Conservation (phyloP, 495 filamentous ascomycete species). For the Hypoxylon crocopeplum region DNA sequence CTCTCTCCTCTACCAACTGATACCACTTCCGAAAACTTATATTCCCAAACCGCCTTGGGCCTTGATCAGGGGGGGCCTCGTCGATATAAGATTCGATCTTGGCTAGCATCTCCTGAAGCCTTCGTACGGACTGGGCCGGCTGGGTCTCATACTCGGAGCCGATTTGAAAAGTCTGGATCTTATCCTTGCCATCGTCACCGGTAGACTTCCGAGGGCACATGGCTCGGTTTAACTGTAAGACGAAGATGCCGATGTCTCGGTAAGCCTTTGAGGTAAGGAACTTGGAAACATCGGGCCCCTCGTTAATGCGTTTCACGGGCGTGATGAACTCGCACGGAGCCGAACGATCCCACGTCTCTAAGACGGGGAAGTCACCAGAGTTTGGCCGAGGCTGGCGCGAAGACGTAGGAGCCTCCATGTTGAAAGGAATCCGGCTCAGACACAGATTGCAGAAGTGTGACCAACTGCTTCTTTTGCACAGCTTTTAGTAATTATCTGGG, state of each 20-base stretch:
- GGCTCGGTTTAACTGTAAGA: constrained; percentile 86
- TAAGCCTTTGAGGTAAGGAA: constrained; percentile 85
- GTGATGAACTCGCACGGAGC: constrained; percentile 53
- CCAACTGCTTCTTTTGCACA: no score
- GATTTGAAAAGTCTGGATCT: constrained; percentile 58
- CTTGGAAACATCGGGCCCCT: constrained; percentile 73
- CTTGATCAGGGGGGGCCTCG: constrained; percentile 81
- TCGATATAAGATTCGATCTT: constrained; percentile 70
- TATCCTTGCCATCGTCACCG: constrained; percentile 38
- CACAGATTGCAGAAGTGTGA: neutral
- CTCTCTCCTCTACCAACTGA: constrained; percentile 66
- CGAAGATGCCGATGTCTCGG: constrained; percentile 81
- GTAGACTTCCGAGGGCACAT: constrained; percentile 72
- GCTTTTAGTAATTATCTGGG: no score
- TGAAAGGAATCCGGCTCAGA: neutral
- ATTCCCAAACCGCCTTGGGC: constrained; percentile 91
- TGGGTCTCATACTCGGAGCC: constrained; percentile 48
- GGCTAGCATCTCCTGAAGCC: constrained; percentile 67
- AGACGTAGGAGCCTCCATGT: constrained; percentile 28
- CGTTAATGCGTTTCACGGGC: constrained; percentile 81
- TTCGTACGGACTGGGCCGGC: constrained; percentile 60
- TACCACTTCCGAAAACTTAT: constrained; percentile 86
- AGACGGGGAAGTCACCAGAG: constrained; percentile 32
- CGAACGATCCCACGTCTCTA: constrained; percentile 44
- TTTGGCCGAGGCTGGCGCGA: constrained; percentile 13